Percentiles rank a stretch among this genome's conserved stretches.
These are phyloP conservation scores for Backusella tuberculispora DNA, from an alignment of 192 early-diverging fungal species.

Conservation along the genomic window DNA sequence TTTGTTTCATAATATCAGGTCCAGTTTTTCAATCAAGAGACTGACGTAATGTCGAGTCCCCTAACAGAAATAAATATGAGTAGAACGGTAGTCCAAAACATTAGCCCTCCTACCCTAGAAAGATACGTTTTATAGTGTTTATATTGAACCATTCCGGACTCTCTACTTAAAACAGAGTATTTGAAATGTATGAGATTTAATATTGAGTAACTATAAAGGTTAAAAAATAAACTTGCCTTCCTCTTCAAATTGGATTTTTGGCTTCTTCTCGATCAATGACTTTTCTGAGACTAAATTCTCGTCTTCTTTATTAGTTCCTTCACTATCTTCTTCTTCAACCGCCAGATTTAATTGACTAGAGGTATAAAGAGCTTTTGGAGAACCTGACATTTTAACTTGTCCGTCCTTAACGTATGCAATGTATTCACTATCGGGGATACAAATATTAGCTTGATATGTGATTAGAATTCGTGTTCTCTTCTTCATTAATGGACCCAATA, in stretches of 20 bases:
- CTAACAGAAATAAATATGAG: neutral
- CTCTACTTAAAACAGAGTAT: neutral
- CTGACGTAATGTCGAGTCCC: neutral
- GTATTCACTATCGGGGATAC: constrained; percentile 56
- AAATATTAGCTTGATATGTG: constrained; percentile 74
- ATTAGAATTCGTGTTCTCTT: constrained; percentile 85
- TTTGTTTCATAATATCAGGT: neutral
- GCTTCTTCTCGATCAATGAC: constrained; percentile 13
- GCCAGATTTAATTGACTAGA: constrained; percentile 31
- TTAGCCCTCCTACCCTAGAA: neutral
- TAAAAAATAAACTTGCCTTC: constrained; percentile 32
- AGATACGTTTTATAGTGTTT: neutral
- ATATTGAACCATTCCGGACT: neutral
- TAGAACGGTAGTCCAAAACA: neutral
- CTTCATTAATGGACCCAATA: constrained; percentile 72
- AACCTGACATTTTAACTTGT: constrained; percentile 38
- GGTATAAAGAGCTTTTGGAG: constrained; percentile 16
- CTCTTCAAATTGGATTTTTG: constrained; percentile 50
- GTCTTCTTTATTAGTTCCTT: neutral
- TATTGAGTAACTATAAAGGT: neutral
- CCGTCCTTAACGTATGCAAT: constrained; percentile 57
- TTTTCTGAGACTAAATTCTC: constrained; percentile 4
- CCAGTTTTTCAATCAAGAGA: neutral
- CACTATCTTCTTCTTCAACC: constrained; percentile 26
- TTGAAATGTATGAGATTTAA: neutral